phyloP scores from a whole-genome alignment of 2,329 filamentous ascomycete species.

The Colletotrichum lentis region DNA sequence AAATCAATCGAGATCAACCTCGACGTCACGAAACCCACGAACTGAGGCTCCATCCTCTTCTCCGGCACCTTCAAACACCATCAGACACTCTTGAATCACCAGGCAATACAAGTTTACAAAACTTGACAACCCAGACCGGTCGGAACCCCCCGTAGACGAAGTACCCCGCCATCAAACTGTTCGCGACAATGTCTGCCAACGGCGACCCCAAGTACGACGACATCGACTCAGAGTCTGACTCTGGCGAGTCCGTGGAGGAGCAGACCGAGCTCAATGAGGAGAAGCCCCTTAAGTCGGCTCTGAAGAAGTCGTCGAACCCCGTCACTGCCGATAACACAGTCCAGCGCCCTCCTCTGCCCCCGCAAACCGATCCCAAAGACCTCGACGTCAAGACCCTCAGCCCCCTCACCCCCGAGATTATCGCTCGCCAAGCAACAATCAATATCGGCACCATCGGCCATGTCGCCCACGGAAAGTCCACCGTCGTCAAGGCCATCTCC shows the following conservation, averaged over 20 bases:
- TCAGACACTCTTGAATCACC: slow-evolving; percentile 6
- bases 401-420: slow-evolving; percentile 94
- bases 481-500: slow-evolving; percentile 98
- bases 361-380: slow-evolving; percentile 91
- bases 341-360: slow-evolving; percentile 67
- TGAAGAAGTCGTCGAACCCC: slow-evolving; percentile 73
- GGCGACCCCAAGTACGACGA: slow-evolving; percentile 73
- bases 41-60: slow-evolving; percentile 32
- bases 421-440: slow-evolving; percentile 96
- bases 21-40: slow-evolving; percentile 38
- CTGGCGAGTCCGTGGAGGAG: slow-evolving; percentile 69
- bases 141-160: slow-evolving; percentile 31
- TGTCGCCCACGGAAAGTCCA: slow-evolving; percentile 98
- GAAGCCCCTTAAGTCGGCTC: slow-evolving; percentile 80
- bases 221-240: slow-evolving; percentile 75
- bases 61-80: slow-evolving; percentile 22
- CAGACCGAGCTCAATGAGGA: slow-evolving; percentile 61
- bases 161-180: slow-evolving; percentile 43
- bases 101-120: slow-evolving; percentile 18
- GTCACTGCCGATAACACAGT: slow-evolving; percentile 64
- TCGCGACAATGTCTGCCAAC: slow-evolving; percentile 60
- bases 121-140: slow-evolving; percentile 28
- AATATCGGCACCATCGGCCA: slow-evolving; percentile 99
- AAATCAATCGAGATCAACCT: slow-evolving; percentile 41
- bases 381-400: slow-evolving; percentile 82